A percentile compares a stretch with the other conserved stretches of the same genome.
Evolutionary conservation across 371 early-diverging fungal genomes (phyloP).

Genomic region (Actinomortierella ambigua): DNA sequence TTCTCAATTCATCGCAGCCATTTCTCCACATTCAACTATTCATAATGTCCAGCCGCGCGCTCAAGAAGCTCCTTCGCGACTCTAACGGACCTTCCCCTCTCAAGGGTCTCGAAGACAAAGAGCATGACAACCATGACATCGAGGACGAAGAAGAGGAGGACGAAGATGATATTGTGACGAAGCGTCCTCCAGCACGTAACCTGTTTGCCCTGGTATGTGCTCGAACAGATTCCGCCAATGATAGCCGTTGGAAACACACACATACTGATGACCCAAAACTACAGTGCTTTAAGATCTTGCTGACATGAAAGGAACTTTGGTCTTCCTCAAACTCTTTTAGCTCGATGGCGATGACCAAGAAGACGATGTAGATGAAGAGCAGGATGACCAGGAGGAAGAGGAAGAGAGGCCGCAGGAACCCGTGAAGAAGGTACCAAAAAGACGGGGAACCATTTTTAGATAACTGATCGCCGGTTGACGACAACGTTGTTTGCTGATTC

Average conservation of each 20-base stretch:
- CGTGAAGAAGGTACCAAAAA: too few species aligned
- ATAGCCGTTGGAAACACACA: too few species aligned
- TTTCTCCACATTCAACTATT: not conserved
- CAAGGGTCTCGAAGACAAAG: conserved; percentile 12
- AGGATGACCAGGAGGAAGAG: conserved; percentile 18
- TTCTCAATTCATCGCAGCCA: conserved; percentile 1
- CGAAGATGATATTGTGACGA: conserved; percentile 34
- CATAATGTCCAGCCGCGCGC: conserved; percentile 44
- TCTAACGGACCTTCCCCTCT: conserved; percentile 27
- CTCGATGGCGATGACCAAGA: conserved; percentile 49
- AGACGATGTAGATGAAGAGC: conserved; percentile 17
- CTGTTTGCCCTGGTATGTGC: conserved; percentile 69
- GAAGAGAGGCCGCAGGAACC: conserved; percentile 1
- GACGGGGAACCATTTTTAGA: not conserved
- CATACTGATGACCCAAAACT: too few species aligned
- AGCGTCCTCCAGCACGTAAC: conserved; percentile 51
- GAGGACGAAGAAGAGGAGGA: conserved; percentile 47
- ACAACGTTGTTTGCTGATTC: not conserved
- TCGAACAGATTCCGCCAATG: not conserved
- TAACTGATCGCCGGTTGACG: conserved; percentile 4
- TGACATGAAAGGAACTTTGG: too few species aligned
- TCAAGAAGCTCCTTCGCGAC: conserved; percentile 42
- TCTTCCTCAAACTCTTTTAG: conserved; percentile 6
- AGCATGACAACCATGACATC: conserved; percentile 19
- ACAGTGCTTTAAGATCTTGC: too few species aligned